A percentile compares a stretch with the other conserved stretches of the same genome.
Evolutionary conservation across 345 rosid species (phyloP).

Genomic region (Citrus glauca): DNA sequence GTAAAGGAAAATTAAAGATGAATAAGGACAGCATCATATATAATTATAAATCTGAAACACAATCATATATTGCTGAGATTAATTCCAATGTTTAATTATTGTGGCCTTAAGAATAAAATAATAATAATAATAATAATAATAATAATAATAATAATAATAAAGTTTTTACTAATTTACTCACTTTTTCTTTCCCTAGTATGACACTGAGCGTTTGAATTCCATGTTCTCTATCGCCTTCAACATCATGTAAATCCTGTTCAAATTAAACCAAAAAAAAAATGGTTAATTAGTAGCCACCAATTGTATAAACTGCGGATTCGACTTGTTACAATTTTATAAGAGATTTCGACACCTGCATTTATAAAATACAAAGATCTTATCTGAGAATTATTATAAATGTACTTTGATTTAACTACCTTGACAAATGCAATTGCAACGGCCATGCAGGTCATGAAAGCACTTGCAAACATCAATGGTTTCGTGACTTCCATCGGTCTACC

Average conservation of each 20-base stretch:
- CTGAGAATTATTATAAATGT: no score
- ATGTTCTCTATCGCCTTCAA: slow-evolving; percentile 27
- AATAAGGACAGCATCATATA: not conserved
- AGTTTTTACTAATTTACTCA: not conserved
- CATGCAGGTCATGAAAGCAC: slow-evolving; percentile 33
- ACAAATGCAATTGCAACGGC: slow-evolving; percentile 25
- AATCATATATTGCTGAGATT: not conserved
- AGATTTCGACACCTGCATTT: no score
- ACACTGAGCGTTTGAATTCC: slow-evolving; percentile 28
- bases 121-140: no score
- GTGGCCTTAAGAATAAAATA: not conserved
- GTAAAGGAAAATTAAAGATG: not conserved
- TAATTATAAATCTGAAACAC: not conserved
- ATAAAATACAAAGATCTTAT: no score
- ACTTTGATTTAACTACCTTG: slow-evolving; percentile 13
- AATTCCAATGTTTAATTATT: not conserved
- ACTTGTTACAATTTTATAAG: not conserved
- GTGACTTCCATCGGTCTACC: slow-evolving; percentile 25
- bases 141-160: no score
- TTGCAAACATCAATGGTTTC: slow-evolving; percentile 27
- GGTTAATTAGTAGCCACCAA: not conserved
- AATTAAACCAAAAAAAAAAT: not conserved
- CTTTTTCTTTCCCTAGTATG: slow-evolving; percentile 27
- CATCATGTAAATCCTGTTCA: slow-evolving; percentile 37
- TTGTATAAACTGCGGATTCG: not conserved